Conservation (phyloP, 1,139 yeast genomes). For the Debaryomyces fabryi region DNA sequence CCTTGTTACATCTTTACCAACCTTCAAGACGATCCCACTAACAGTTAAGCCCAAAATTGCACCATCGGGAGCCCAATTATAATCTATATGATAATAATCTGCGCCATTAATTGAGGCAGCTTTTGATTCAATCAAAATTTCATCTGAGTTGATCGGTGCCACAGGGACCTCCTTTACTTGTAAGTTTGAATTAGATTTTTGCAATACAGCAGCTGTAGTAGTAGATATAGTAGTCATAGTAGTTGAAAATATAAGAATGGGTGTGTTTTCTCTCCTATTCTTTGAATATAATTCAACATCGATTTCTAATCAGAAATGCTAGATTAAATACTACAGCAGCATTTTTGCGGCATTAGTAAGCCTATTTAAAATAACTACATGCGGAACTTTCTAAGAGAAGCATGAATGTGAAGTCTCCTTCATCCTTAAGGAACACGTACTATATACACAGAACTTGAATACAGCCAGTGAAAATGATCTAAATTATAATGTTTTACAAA, state of each 20-base stretch:
- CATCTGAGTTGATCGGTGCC: constrained; percentile 5
- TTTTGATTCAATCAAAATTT: constrained; percentile 7
- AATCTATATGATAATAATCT: constrained; percentile 5
- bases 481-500: too few species aligned
- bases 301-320: neutral
- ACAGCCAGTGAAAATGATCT: too few species aligned
- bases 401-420: neutral
- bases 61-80: neutral
- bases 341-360: neutral
- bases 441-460: neutral
- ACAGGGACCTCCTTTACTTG: constrained; percentile 2
- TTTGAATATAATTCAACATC: neutral
- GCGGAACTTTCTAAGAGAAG: too few species aligned
- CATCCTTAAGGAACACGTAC: neutral
- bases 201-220: neutral
- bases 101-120: constrained; percentile 4
- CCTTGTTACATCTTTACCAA: neutral
- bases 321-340: neutral
- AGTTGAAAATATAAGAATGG: neutral
- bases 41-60: neutral
- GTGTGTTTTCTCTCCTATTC: neutral
- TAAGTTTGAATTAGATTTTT: neutral
- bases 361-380: neutral
- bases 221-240: neutral
- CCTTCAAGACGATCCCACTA: neutral